Percentiles rank a stretch among this genome's conserved stretches.
phyloP scores from a whole-genome alignment of 331 rosid genomes.

The Telfairia occidentalis region DNA sequence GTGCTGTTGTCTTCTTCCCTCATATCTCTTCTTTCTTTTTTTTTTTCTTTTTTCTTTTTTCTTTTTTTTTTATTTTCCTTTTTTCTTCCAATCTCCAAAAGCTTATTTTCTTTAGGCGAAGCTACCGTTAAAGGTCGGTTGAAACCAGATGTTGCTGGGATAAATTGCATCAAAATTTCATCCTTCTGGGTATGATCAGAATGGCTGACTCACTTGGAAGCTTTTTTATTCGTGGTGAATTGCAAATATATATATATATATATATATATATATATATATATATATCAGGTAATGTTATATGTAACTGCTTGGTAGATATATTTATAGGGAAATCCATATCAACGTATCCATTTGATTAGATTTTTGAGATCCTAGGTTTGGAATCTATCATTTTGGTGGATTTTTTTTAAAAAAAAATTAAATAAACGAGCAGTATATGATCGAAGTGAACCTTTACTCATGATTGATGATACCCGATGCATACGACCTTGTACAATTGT shows the following conservation, averaged over 20 bases:
- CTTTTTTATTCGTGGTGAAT: constrained; percentile 48
- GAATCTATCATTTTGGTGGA: neutral
- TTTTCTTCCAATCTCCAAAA: constrained; percentile 22
- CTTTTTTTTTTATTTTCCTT: neutral
- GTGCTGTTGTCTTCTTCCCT: constrained; percentile 44
- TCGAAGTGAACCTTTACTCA: neutral
- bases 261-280: constrained; percentile 32
- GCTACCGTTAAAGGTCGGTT: constrained; percentile 49
- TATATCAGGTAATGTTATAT: constrained; percentile 60
- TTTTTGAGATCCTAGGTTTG: neutral
- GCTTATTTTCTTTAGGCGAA: constrained; percentile 60
- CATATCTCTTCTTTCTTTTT: constrained; percentile 27
- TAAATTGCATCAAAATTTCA: constrained; percentile 47
- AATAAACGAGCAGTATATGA: neutral
- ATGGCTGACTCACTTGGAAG: constrained; percentile 42
- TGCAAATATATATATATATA: constrained; percentile 34
- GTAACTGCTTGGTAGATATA: constrained; percentile 24
- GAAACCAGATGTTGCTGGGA: constrained; percentile 73
- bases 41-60: neutral
- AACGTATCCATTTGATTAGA: neutral
- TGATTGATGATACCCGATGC: neutral
- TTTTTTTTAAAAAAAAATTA: neutral
- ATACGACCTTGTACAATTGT: no score
- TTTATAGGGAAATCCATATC: constrained; percentile 8
- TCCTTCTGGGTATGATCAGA: constrained; percentile 47